These are phyloP conservation scores for Lasiosphaeris hirsuta DNA, from an alignment of 495 filamentous ascomycete species.

Conservation along the genomic window DNA sequence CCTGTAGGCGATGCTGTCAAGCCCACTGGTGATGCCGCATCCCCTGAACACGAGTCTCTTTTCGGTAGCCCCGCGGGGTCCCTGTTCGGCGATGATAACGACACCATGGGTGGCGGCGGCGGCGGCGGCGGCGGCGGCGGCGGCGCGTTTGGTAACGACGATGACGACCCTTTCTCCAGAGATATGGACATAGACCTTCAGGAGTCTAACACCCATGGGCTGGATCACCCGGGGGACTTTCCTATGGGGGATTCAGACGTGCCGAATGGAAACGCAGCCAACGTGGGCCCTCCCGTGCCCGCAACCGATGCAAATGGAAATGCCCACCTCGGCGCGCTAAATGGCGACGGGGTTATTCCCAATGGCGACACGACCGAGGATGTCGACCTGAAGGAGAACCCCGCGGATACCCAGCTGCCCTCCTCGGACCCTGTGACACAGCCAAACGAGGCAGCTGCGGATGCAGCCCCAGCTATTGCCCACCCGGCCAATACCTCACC, in stretches of 20 bases:
- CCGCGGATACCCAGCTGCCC: too few species aligned
- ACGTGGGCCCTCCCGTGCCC: neutral
- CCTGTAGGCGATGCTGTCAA: neutral
- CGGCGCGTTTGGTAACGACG: conserved; percentile 62
- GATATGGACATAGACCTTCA: conserved; percentile 61
- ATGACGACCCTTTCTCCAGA: conserved; percentile 82
- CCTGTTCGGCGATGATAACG: conserved; percentile 53
- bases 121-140: conserved; percentile 23
- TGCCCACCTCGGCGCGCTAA: neutral
- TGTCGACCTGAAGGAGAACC: neutral
- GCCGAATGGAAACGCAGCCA: neutral
- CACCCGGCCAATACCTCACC: conserved; percentile 29
- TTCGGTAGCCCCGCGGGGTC: conserved; percentile 54
- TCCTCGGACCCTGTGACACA: neutral
- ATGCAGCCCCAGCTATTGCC: conserved; percentile 13
- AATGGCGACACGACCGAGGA: neutral
- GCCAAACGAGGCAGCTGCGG: conserved; percentile 5
- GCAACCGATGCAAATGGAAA: neutral
- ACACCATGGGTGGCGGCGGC: conserved; percentile 54
- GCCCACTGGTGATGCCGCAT: conserved; percentile 44
- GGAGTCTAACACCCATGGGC: conserved; percentile 35
- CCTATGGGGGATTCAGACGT: conserved; percentile 32
- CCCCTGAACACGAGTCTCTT: conserved; percentile 76
- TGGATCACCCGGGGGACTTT: conserved; percentile 47
- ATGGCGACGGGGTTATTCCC: neutral